phyloP scores from a whole-genome alignment of 2,329 filamentous ascomycete species.

The Fusarium goolgardi region DNA sequence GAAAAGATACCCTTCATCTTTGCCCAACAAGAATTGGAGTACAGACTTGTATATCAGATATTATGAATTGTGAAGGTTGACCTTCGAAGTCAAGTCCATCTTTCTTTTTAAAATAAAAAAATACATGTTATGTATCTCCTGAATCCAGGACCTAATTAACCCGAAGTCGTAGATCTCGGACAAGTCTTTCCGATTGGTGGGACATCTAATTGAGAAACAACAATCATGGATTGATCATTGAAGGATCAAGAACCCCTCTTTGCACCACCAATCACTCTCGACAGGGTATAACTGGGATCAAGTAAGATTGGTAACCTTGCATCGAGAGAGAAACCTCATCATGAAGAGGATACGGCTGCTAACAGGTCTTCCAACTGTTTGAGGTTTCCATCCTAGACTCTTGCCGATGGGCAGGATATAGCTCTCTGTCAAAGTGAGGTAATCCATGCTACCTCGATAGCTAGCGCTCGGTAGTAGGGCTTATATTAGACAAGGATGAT shows the following conservation, averaged over 20 bases:
- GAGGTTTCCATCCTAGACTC: neutral
- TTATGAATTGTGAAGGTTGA: accelerated
- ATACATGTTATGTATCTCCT: neutral
- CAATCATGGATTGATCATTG: neutral
- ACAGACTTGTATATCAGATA: too few species aligned
- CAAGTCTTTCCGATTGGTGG: constrained; percentile 23
- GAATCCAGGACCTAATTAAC: constrained; percentile 6
- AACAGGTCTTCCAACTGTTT: neutral
- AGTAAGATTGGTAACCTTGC: neutral
- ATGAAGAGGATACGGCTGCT: too few species aligned
- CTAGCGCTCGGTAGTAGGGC: neutral
- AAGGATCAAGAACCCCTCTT: neutral
- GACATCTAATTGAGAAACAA: neutral
- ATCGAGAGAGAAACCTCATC: too few species aligned
- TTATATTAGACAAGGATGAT: neutral
- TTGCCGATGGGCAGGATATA: accelerated
- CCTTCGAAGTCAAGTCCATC: neutral
- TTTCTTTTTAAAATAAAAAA: accelerated
- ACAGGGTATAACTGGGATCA: neutral
- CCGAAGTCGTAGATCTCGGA: constrained; percentile 26
- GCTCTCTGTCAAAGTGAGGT: too few species aligned
- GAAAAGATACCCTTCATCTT: neutral
- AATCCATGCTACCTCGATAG: neutral
- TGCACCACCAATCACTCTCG: neutral
- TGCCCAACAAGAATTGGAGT: too few species aligned